phyloP scores from a whole-genome alignment of 1,139 yeast species.

The Candida anutae region DNA sequence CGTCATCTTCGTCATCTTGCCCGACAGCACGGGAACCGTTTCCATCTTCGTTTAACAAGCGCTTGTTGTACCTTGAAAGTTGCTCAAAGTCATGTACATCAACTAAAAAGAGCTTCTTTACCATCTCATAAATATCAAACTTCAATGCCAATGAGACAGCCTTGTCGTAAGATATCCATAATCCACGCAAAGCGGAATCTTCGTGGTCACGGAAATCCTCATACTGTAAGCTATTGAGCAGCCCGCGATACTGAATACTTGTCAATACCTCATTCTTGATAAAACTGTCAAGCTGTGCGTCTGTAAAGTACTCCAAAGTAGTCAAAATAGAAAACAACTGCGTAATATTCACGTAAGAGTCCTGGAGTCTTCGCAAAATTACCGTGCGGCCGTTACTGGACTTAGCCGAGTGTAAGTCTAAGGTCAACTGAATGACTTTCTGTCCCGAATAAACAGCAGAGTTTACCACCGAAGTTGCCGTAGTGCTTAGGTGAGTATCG shows the following conservation, averaged over 20 bases:
- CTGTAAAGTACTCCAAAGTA: constrained; percentile 18
- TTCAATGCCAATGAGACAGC: constrained; percentile 34
- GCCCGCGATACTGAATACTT: constrained; percentile 24
- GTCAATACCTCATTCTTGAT: constrained; percentile 27
- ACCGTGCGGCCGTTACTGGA: constrained; percentile 7
- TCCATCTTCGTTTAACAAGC: constrained; percentile 9
- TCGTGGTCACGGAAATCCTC: constrained; percentile 25
- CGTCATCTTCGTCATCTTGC: constrained; percentile 9
- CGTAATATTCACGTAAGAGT: constrained; percentile 34
- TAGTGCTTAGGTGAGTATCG: constrained; percentile 27
- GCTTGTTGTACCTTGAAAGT: constrained; percentile 21
- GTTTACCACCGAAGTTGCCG: constrained; percentile 14
- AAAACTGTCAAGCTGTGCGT: constrained; percentile 21
- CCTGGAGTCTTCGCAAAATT: constrained; percentile 37
- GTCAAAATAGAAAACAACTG: constrained; percentile 31
- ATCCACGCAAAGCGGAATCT: constrained; percentile 22
- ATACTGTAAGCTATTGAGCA: constrained; percentile 10
- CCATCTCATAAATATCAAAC: constrained; percentile 34
- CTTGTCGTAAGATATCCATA: constrained; percentile 41
- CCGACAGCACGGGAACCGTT: no score
- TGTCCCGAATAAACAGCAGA: constrained; percentile 34
- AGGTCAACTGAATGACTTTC: constrained; percentile 30
- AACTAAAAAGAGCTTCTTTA: constrained; percentile 32
- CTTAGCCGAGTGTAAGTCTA: constrained; percentile 9
- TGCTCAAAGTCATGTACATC: constrained; percentile 41